Evolutionary conservation across 2,329 filamentous ascomycete species (phyloP).

Genomic region (Leptographium flavum): DNA sequence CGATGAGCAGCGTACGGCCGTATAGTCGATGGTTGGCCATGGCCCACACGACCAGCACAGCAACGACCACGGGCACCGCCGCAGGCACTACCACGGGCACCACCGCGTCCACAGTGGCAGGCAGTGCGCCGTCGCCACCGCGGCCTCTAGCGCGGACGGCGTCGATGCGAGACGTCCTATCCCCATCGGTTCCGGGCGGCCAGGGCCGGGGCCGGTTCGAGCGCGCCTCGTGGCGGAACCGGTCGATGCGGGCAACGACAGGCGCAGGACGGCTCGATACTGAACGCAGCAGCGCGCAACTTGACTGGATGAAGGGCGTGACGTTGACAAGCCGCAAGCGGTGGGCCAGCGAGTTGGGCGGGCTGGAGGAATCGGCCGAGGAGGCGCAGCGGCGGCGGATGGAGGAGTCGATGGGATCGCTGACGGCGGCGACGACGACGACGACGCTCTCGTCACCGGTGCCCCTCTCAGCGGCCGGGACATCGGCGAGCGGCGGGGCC

Average conservation of each 20-base stretch:
- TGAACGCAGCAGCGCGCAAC: constrained; percentile 40
- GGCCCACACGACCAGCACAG: constrained; percentile 16
- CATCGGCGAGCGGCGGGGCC: constrained; percentile 30
- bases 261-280: constrained; percentile 20
- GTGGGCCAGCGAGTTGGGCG: neutral
- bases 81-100: neutral
- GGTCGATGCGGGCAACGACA: constrained; percentile 44
- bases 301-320: constrained; percentile 57
- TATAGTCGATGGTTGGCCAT: constrained; percentile 19
- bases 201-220: constrained; percentile 21
- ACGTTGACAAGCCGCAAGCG: constrained; percentile 36
- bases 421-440: neutral
- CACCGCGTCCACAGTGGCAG: neutral
- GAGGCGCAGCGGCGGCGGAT: constrained; percentile 2
- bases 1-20: constrained; percentile 46
- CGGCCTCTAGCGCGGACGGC: constrained; percentile 2
- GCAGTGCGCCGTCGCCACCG: neutral
- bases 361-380: neutral
- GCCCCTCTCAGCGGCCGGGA: constrained; percentile 37
- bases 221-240: constrained; percentile 35
- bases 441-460: constrained; percentile 19
- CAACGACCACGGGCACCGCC: constrained; percentile 21
- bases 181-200: constrained; percentile 23
- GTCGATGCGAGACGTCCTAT: constrained; percentile 6
- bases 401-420: constrained; percentile 4